phyloP scores from a whole-genome alignment of 345 rosid genomes.

The Salix koriyanagi region DNA sequence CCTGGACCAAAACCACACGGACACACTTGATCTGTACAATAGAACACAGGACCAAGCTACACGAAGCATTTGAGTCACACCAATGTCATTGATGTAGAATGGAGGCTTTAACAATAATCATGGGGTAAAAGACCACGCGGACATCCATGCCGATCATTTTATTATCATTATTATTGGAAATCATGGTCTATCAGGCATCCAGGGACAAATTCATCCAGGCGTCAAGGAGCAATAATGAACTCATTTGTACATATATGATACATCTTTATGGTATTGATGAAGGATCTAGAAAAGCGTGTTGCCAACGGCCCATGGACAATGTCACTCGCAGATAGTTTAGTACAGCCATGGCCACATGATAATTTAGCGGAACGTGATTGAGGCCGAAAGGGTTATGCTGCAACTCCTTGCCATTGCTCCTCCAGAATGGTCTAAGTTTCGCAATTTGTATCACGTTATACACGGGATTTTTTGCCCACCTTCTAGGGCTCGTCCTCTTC shows the following conservation, averaged over 20 bases:
- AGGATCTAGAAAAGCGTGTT: neutral
- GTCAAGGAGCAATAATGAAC: neutral
- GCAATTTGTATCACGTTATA: neutral
- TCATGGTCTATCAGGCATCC: neutral
- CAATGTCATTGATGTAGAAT: constrained; percentile 1
- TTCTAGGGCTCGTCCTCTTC: neutral
- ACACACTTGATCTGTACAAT: constrained; percentile 66
- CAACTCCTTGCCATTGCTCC: constrained; percentile 2
- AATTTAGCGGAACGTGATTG: neutral
- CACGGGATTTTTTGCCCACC: neutral
- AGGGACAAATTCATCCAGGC: neutral
- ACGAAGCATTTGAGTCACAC: constrained; percentile 25
- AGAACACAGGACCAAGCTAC: constrained; percentile 49
- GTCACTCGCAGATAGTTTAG: neutral
- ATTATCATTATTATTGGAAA: neutral
- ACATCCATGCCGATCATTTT: neutral
- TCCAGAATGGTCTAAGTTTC: constrained; percentile 5
- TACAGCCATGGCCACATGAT: neutral
- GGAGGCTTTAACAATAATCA: neutral
- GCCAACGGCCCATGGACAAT: neutral
- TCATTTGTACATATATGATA: neutral
- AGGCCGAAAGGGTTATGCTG: neutral
- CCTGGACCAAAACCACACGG: constrained; percentile 70
- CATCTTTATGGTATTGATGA: constrained; percentile 4
- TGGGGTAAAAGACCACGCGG: neutral